Evolutionary conservation across 164 flowering plant species (phyloP).

Genomic region (Liquidambar formosana): DNA sequence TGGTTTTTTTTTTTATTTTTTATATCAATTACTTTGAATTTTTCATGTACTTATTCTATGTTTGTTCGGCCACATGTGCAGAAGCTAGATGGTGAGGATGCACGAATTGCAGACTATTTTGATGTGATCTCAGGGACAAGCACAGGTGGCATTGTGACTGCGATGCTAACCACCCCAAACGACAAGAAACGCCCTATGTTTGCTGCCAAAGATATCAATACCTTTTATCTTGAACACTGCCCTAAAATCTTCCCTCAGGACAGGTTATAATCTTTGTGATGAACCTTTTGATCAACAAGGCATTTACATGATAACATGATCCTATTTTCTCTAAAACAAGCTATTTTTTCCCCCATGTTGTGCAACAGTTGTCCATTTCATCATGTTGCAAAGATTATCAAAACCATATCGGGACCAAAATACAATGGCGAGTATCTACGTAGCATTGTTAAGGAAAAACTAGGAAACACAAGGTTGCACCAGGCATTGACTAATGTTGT

Average conservation of each 20-base stretch:
- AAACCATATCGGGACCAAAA: too few relatives aligned
- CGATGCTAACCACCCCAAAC: constrained; percentile 5
- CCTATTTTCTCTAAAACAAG: too few relatives aligned
- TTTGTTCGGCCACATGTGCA: constrained; percentile 2
- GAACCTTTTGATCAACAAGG: background rate
- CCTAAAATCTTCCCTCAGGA: constrained; percentile 7
- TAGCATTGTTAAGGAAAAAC: constrained; percentile 13
- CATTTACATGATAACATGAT: background rate
- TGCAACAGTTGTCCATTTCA: too few relatives aligned
- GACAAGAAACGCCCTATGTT: background rate
- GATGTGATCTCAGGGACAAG: constrained; percentile 10
- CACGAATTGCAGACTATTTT: constrained; percentile 3
- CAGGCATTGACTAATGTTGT: constrained; percentile 44
- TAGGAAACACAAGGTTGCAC: constrained; percentile 25
- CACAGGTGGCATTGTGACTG: constrained; percentile 5
- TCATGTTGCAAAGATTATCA: too few relatives aligned
- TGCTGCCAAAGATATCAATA: constrained; percentile 4
- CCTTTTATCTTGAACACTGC: background rate
- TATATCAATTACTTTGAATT: too few relatives aligned
- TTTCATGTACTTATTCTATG: too few relatives aligned
- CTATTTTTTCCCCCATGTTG: too few relatives aligned
- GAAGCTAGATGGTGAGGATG: constrained; percentile 9
- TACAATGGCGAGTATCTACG: too few relatives aligned
- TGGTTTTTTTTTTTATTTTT: too few relatives aligned
- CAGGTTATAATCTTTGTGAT: background rate